Percentiles rank a stretch among this genome's conserved stretches.
phyloP scores from a whole-genome alignment of 1,284 basidiomycete genomes.

The Exsudoporus floridanus region DNA sequence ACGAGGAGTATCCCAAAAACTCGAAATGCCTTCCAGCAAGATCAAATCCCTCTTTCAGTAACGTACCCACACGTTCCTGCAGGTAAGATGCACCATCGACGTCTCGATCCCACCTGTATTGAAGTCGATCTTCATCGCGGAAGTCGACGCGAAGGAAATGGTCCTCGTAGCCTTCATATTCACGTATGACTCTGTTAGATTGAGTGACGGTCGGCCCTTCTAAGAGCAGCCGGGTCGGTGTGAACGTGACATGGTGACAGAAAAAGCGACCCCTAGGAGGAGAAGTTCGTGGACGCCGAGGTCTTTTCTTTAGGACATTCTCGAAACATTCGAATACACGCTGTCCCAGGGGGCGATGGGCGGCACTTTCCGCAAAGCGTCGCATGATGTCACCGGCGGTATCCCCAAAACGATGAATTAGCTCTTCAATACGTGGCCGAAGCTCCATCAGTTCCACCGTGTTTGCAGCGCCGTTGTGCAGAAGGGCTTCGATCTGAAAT shows the following conservation, averaged over 20 bases:
- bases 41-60: constrained; percentile 63
- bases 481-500: constrained; percentile 67
- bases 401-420: constrained; percentile 37
- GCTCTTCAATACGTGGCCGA: constrained; percentile 40
- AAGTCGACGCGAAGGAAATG: constrained; percentile 77
- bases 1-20: constrained; percentile 74
- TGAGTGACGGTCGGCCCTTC: constrained; percentile 72
- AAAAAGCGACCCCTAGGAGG: constrained; percentile 39
- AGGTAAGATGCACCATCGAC: constrained; percentile 61
- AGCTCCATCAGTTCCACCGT: constrained; percentile 54
- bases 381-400: constrained; percentile 50
- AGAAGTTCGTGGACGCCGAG: constrained; percentile 21
- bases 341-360: constrained; percentile 42
- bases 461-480: constrained; percentile 58
- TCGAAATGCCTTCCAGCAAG: constrained; percentile 69
- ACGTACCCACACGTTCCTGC: constrained; percentile 56
- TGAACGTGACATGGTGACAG: constrained; percentile 67
- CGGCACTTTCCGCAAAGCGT: constrained; percentile 48
- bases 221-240: constrained; percentile 66
- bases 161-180: constrained; percentile 56
- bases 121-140: constrained; percentile 70
- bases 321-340: constrained; percentile 52
- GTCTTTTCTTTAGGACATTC: constrained; percentile 32
- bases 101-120: constrained; percentile 64
- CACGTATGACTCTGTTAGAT: constrained; percentile 63